phyloP scores from a whole-genome alignment of 1,139 yeast species.

The Blastobotrys elegans region DNA sequence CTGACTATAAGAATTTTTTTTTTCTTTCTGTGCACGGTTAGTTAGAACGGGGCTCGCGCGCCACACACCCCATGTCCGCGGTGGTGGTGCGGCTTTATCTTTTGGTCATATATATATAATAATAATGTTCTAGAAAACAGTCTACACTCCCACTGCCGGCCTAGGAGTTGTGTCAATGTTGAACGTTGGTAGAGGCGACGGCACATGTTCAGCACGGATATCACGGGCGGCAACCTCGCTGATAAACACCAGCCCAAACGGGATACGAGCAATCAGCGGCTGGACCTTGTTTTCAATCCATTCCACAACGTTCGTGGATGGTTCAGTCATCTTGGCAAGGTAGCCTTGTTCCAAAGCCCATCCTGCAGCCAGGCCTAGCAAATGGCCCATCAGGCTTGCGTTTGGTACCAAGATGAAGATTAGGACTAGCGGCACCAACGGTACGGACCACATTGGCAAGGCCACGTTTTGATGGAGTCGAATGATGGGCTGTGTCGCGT shows the following conservation, averaged over 20 bases:
- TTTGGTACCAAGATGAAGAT: conserved; percentile 49
- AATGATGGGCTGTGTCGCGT: conserved; percentile 9
- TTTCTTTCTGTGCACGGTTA: no score
- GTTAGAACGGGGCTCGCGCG: no score
- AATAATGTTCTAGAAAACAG: no score
- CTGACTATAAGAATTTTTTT: no score
- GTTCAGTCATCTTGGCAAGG: conserved; percentile 49
- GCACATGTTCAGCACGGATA: conserved; percentile 17
- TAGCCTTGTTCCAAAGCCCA: conserved; percentile 51
- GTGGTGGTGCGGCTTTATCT: no score
- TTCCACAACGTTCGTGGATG: conserved; percentile 61
- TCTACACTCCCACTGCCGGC: no score
- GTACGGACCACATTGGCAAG: conserved; percentile 60
- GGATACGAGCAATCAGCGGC: conserved; percentile 48
- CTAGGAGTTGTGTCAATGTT: not conserved
- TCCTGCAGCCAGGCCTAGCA: conserved; percentile 50
- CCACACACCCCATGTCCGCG: no score
- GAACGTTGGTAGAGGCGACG: conserved; percentile 4
- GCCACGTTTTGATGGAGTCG: conserved; percentile 24
- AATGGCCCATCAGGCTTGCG: conserved; percentile 73
- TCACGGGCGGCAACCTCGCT: conserved; percentile 53
- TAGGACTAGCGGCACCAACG: conserved; percentile 50
- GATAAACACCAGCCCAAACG: conserved; percentile 49
- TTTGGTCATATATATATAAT: no score
- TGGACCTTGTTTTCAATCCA: conserved; percentile 59